Evolutionary conservation across 805 yeast genomes (phyloP).

Genomic region (Wickerhamiella australiensis): DNA sequence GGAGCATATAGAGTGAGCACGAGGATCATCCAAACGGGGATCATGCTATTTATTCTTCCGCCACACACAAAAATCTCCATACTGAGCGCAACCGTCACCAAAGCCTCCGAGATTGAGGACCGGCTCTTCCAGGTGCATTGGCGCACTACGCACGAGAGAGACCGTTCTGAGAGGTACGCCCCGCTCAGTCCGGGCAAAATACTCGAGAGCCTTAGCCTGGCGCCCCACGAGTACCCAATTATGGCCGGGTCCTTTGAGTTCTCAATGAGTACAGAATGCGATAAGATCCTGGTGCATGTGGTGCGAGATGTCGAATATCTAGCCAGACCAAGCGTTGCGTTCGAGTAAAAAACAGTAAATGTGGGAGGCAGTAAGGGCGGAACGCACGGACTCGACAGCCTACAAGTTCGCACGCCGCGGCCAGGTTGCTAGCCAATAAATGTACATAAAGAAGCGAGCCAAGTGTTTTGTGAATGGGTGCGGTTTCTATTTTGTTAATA

Average conservation of each 20-base stretch:
- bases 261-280: slow-evolving; percentile 23
- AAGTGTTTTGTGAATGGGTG: too few species aligned
- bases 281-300: slow-evolving; percentile 22
- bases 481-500: too few species aligned
- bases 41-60: slow-evolving; percentile 25
- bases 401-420: too few species aligned
- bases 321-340: slow-evolving; percentile 21
- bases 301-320: slow-evolving; percentile 28
- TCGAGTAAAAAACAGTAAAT: neutral
- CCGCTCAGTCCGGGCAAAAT: slow-evolving; percentile 17
- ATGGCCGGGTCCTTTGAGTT: slow-evolving; percentile 30
- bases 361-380: neutral
- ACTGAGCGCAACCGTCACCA: slow-evolving; percentile 16
- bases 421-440: too few species aligned
- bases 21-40: slow-evolving; percentile 24
- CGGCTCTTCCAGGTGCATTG: slow-evolving; percentile 19
- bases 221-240: slow-evolving; percentile 29
- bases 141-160: slow-evolving; percentile 14
- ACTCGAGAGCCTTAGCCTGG: slow-evolving; percentile 22
- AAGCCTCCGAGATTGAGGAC: slow-evolving; percentile 14
- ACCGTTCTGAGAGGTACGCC: neutral
- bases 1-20: slow-evolving; percentile 23
- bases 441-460: too few species aligned
- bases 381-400: too few species aligned
- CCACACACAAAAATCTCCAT: slow-evolving; percentile 21